phyloP scores from a whole-genome alignment of 208 protist species.

The Crithidia brevicula region DNA sequence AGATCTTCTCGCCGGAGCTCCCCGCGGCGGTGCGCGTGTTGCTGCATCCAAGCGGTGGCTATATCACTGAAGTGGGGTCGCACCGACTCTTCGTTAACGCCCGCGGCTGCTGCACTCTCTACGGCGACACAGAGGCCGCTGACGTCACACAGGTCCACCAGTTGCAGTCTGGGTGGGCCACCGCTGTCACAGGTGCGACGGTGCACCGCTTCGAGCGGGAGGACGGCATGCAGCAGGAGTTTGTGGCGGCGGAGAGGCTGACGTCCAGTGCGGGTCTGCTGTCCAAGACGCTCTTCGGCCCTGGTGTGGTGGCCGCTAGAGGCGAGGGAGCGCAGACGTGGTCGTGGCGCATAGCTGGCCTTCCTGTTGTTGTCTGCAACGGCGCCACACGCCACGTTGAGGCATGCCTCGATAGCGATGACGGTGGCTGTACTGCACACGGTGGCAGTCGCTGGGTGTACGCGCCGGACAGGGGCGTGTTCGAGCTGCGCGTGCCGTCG shows the following conservation, averaged over 20 bases:
- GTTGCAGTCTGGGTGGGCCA: slow-evolving; percentile 14
- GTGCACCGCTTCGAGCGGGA: slow-evolving; percentile 18
- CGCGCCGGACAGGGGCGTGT: slow-evolving; percentile 7
- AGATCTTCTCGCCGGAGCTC: slow-evolving; percentile 42
- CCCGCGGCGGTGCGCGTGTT: slow-evolving; percentile 35
- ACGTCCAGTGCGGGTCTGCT: not conserved
- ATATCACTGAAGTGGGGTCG: slow-evolving; percentile 17
- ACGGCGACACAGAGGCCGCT: not conserved
- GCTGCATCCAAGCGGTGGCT: slow-evolving; percentile 54
- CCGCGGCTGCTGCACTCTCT: slow-evolving; percentile 16
- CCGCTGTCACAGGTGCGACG: not conserved
- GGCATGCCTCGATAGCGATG: slow-evolving; percentile 8
- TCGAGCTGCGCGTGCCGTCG: slow-evolving; percentile 26
- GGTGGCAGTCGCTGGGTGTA: no score
- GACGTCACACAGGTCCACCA: slow-evolving; percentile 7
- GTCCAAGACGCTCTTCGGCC: slow-evolving; percentile 14
- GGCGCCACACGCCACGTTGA: not conserved
- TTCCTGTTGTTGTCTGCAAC: slow-evolving; percentile 27
- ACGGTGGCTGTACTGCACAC: not conserved
- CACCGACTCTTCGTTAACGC: slow-evolving; percentile 13
- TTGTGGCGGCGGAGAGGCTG: not conserved
- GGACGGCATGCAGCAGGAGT: slow-evolving; percentile 24
- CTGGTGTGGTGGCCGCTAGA: not conserved
- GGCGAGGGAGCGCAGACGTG: slow-evolving; percentile 3
- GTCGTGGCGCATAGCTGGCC: slow-evolving; percentile 27